These are phyloP conservation scores for Exophiala alcalophila DNA, from an alignment of 2,329 filamentous ascomycete species.

Conservation along the genomic window DNA sequence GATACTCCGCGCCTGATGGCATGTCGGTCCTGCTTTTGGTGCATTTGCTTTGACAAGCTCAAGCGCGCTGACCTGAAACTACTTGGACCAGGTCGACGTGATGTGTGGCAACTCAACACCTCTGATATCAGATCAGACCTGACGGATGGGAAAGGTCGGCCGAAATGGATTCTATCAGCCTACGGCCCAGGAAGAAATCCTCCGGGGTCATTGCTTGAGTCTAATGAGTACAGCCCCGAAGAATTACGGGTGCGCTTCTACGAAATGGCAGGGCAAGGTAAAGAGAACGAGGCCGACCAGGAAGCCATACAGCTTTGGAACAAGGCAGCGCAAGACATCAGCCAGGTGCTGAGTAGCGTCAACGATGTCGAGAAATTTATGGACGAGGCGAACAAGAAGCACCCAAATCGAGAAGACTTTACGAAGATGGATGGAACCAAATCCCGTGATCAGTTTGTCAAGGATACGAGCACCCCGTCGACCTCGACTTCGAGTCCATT, in stretches of 20 bases:
- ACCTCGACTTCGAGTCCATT: slow-evolving; percentile 26
- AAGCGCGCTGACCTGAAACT: slow-evolving; percentile 10
- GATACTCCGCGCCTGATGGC: not conserved
- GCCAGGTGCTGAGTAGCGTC: slow-evolving; percentile 65
- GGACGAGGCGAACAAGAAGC: slow-evolving; percentile 62
- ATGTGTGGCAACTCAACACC: slow-evolving; percentile 44
- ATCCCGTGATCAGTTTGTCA: slow-evolving; percentile 32
- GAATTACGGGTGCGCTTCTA: slow-evolving; percentile 76
- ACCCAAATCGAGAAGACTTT: slow-evolving; percentile 71
- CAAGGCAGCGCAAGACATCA: slow-evolving; percentile 68
- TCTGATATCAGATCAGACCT: slow-evolving; percentile 66
- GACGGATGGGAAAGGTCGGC: slow-evolving; percentile 59
- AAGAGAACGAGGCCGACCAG: slow-evolving; percentile 49
- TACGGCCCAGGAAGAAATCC: slow-evolving; percentile 77
- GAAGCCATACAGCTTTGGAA: slow-evolving; percentile 56
- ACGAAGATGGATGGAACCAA: slow-evolving; percentile 41
- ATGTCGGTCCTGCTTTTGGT: too few species aligned
- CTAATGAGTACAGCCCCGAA: slow-evolving; percentile 83
- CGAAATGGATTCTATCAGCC: slow-evolving; percentile 80
- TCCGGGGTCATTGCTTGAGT: slow-evolving; percentile 80
- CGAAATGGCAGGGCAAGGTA: slow-evolving; percentile 58
- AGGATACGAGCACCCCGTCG: slow-evolving; percentile 33
- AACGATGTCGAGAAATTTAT: slow-evolving; percentile 71
- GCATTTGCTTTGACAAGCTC: not conserved
- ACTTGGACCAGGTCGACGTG: slow-evolving; percentile 34